Evolutionary conservation across 2,329 filamentous ascomycete species (phyloP), one percentile per base, ranked within the genome.

Genomic region (Canariomyces notabilis): DNA sequence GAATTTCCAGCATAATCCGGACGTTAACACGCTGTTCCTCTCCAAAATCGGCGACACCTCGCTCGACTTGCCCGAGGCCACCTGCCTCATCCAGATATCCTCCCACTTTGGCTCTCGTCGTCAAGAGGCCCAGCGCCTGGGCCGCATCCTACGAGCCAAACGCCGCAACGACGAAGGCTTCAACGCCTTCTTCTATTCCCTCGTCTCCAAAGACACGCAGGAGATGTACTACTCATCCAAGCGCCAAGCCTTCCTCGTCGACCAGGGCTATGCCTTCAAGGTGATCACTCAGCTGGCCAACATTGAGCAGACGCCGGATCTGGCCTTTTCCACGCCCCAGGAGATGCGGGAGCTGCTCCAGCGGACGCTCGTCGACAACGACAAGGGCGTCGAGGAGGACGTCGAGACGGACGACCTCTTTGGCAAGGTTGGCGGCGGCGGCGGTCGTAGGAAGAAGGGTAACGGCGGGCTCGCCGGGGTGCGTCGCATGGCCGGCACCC

Each of bases 161-260:
- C 82, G 93, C 15, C 80, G 93, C 63, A 97, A 96, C 59, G 93
- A 98, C 58, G 93, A 97, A 65, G 93, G 93, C 6, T 98, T 98
- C 67, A 98, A 98, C 62, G 93, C 93, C 0, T 98, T 97, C 67
- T 98, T 98, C 72, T 98, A 98, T 69, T 95, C 89, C 0, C 77
- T 98, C 1, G 93, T 98, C 3, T 95, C 88, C 5, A 97, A 97
- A 65, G 93, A 98, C 63, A 98, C 93, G 0, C 85, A 90, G 51
- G 93, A 98, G 65, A 97, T 98, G 91, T 93, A 83, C 63, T 98
- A 95, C 66, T 96, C 91, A 0, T 90, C 89, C 4, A 97, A 96
- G 67, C 80, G 93, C 8, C 93, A 98, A 67, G 91, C 93, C 1
- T 98, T 98, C 71, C 75, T 98, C 1, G 90, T 98, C 18, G 93